Conservation (phyloP, 2,329 filamentous ascomycete species). For the Penicillium decumbens region DNA sequence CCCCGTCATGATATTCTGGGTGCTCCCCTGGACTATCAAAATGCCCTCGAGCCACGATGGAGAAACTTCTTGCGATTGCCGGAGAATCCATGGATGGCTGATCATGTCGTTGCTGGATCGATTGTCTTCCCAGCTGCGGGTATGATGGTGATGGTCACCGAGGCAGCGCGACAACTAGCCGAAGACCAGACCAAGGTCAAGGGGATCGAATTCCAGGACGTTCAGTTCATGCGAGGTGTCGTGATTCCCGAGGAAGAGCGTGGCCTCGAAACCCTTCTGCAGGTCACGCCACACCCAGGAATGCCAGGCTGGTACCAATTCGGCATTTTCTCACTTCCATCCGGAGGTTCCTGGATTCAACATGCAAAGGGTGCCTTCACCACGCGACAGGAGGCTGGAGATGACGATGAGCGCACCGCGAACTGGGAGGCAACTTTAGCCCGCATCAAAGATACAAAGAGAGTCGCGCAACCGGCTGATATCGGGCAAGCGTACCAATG, state of each 20-base stretch:
- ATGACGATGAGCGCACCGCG: constrained; percentile 5
- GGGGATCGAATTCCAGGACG: constrained; percentile 18
- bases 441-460: constrained; percentile 16
- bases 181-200: constrained; percentile 7
- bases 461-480: constrained; percentile 9
- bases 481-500: constrained; percentile 16
- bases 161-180: constrained; percentile 20
- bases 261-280: constrained; percentile 17
- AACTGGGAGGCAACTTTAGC: constrained; percentile 13
- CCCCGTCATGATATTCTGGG: constrained; percentile 26
- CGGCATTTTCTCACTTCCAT: constrained; percentile 17
- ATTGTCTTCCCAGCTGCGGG: constrained; percentile 27
- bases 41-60: constrained; percentile 38
- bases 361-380: constrained; percentile 18
- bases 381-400: constrained; percentile 4
- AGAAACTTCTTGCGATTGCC: constrained; percentile 36
- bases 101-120: constrained; percentile 37
- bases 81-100: constrained; percentile 42
- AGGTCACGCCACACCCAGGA: constrained; percentile 14
- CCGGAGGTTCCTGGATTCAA: constrained; percentile 17
- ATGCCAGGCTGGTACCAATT: constrained; percentile 21
- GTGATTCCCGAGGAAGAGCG: constrained; percentile 18
- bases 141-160: constrained; percentile 22
- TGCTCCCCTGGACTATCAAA: constrained; percentile 16
- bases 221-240: constrained; percentile 15